phyloP scores from a whole-genome alignment of 441 rosid species.

The Codiaeum variegatum region DNA sequence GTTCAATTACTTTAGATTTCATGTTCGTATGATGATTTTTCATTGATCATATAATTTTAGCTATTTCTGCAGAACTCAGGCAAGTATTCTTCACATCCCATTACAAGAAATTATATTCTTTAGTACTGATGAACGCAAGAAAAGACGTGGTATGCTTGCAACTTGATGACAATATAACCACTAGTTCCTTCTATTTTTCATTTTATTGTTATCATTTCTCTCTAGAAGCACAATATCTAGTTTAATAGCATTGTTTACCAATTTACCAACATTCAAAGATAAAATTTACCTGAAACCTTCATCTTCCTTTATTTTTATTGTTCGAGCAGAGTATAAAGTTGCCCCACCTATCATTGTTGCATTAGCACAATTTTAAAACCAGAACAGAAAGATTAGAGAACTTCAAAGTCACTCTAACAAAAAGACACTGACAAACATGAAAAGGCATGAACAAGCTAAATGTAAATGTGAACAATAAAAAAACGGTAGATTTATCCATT shows the following conservation, averaged over 20 bases:
- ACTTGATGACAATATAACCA: neutral
- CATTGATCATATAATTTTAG: neutral
- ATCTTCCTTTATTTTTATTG: conserved; percentile 84
- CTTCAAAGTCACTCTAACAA: neutral
- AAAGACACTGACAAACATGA: neutral
- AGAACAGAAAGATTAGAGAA: conserved; percentile 9
- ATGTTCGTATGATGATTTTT: neutral
- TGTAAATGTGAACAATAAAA: neutral
- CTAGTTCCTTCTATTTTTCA: neutral
- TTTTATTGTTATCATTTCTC: neutral
- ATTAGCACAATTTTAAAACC: conserved; percentile 15
- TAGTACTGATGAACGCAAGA: neutral
- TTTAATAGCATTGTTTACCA: neutral
- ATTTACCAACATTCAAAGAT: neutral
- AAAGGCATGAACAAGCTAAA: neutral
- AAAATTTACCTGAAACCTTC: conserved; percentile 71
- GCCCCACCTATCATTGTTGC: conserved; percentile 58
- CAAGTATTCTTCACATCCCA: neutral
- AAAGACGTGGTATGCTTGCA: neutral
- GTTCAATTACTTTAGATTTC: neutral
- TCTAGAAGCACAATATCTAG: neutral
- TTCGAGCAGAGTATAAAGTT: conserved; percentile 68
- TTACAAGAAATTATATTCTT: neutral
- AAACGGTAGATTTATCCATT: neutral
- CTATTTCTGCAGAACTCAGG: neutral